Conservation (phyloP, 1,284 basidiomycete species). For the Baeospora myosura region DNA sequence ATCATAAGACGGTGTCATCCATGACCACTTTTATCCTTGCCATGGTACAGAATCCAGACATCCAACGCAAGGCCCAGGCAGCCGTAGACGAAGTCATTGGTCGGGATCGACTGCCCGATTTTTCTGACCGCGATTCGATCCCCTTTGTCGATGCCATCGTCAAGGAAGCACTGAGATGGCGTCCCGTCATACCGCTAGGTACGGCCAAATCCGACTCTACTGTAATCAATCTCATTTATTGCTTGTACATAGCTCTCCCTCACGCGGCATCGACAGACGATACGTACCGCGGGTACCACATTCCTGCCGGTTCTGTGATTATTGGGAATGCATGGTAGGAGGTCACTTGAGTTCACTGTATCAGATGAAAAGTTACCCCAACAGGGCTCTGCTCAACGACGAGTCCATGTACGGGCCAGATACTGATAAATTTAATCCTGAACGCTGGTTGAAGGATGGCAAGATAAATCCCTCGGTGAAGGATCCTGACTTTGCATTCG, state of each 20-base stretch:
- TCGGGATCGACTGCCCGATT: constrained; percentile 12
- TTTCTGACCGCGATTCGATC: constrained; percentile 7
- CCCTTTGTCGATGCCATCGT: constrained; percentile 11
- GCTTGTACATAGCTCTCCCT: neutral
- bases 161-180: constrained; percentile 9
- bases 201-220: neutral
- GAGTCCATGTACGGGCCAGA: constrained; percentile 12
- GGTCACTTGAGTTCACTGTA: neutral
- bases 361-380: neutral
- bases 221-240: neutral
- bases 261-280: neutral
- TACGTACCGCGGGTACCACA: constrained; percentile 3
- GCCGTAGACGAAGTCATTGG: constrained; percentile 14
- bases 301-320: constrained; percentile 6
- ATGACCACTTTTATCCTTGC: constrained; percentile 8
- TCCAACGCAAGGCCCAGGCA: constrained; percentile 14
- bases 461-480: constrained; percentile 9
- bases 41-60: constrained; percentile 10
- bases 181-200: constrained; percentile 4
- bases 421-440: constrained; percentile 15
- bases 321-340: constrained; percentile 3
- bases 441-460: constrained; percentile 13
- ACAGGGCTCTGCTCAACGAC: constrained; percentile 17
- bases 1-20: constrained; percentile 3
- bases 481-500: constrained; percentile 8